phyloP scores from a whole-genome alignment of 495 filamentous ascomycete genomes.

The Pseudevernia furfuracea region DNA sequence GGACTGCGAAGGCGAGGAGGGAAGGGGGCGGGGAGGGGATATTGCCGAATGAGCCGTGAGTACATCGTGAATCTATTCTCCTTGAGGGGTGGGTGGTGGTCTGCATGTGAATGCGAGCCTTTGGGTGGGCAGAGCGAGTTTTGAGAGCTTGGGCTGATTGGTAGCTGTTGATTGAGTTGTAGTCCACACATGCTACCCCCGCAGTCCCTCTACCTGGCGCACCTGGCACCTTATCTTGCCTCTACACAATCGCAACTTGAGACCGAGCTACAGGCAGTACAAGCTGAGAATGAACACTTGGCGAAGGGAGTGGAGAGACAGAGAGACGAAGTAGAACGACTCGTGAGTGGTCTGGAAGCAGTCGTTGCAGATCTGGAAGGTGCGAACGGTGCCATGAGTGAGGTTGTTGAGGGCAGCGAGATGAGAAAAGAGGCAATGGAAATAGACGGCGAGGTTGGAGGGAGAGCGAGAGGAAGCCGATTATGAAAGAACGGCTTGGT shows the following conservation, averaged over 20 bases:
- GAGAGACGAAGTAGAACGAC: constrained; percentile 61
- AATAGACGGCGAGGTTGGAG: constrained; percentile 39
- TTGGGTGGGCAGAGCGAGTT: too few relatives aligned
- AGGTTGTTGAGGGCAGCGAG: constrained; percentile 36
- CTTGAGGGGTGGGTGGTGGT: not conserved
- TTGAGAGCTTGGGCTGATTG: not conserved
- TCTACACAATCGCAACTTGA: constrained; percentile 55
- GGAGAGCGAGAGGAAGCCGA: constrained; percentile 20
- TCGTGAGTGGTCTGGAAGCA: constrained; percentile 57
- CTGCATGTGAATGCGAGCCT: not conserved
- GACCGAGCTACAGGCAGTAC: constrained; percentile 50
- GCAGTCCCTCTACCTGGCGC: constrained; percentile 55
- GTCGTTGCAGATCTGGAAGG: constrained; percentile 64
- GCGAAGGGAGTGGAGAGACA: constrained; percentile 57
- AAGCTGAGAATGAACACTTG: constrained; percentile 57
- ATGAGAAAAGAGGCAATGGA: constrained; percentile 39
- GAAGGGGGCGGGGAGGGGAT: constrained; percentile 32
- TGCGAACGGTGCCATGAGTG: constrained; percentile 44
- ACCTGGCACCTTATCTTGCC: constrained; percentile 60
- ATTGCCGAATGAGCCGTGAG: constrained; percentile 32
- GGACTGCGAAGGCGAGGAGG: constrained; percentile 57
- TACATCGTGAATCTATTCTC: constrained; percentile 18
- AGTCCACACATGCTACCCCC: constrained; percentile 77
- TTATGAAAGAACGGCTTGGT: constrained; percentile 1
- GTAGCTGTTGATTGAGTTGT: constrained; percentile 1